These are phyloP conservation scores for Colletotrichum acutatum DNA, from an alignment of 2,329 filamentous ascomycete species.

Conservation along the genomic window DNA sequence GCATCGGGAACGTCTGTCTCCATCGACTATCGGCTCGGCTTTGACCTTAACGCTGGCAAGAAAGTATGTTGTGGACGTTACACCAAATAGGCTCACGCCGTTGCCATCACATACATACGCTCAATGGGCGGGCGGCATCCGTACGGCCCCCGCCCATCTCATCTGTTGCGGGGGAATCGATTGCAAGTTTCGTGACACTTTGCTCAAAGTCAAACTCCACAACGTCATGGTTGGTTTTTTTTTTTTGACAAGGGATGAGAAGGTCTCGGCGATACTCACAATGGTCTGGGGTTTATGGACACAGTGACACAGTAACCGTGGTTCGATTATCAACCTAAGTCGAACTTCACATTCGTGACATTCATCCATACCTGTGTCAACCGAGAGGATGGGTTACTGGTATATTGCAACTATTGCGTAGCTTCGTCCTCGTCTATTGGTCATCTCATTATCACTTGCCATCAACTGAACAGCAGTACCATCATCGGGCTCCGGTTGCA, in stretches of 20 bases:
- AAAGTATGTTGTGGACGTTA: background rate
- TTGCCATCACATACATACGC: background rate
- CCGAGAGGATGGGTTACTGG: background rate
- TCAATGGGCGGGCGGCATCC: background rate
- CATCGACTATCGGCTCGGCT: conserved; percentile 21
- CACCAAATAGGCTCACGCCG: background rate
- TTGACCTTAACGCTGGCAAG: conserved; percentile 3
- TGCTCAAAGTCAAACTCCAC: conserved; percentile 4
- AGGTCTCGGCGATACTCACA: background rate
- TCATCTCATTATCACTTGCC: background rate
- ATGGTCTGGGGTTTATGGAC: background rate
- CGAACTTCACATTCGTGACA: background rate
- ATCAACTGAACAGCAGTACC: background rate
- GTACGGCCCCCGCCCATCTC: background rate
- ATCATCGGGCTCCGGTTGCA: background rate
- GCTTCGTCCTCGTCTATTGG: background rate
- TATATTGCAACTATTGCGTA: background rate
- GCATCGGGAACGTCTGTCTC: conserved; percentile 12
- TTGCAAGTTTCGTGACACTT: background rate
- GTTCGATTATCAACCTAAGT: background rate
- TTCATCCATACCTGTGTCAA: background rate
- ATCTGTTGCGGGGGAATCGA: background rate
- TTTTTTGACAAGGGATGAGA: background rate
- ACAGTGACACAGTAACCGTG: background rate
- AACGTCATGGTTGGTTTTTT: too few relatives aligned